Conservation (phyloP, 371 early-diverging fungal genomes). For the Mortierella sp. region DNA sequence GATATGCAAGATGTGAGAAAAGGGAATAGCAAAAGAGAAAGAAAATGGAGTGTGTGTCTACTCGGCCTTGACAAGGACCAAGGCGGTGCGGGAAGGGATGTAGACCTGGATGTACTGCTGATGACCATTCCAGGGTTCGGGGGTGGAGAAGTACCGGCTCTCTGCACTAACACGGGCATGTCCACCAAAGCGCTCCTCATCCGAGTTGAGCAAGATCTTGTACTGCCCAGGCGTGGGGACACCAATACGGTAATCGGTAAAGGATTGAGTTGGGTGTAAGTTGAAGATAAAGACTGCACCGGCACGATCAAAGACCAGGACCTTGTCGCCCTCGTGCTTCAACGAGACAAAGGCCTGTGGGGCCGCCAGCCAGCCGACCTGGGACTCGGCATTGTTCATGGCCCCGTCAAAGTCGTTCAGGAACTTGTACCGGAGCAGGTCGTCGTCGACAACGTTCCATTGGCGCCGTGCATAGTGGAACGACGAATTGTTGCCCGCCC, state of each 20-base stretch:
- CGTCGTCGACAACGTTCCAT: slow-evolving; percentile 92
- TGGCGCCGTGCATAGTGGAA: slow-evolving; percentile 97
- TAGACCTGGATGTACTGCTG: slow-evolving; percentile 84
- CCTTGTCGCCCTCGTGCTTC: slow-evolving; percentile 93
- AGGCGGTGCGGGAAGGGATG: slow-evolving; percentile 81
- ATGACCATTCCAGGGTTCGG: slow-evolving; percentile 80
- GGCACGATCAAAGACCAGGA: slow-evolving; percentile 93
- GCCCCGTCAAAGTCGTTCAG: slow-evolving; percentile 90
- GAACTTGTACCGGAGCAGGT: slow-evolving; percentile 90
- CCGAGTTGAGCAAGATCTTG: slow-evolving; percentile 82
- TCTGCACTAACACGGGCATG: slow-evolving; percentile 80
- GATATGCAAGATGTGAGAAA: background rate
- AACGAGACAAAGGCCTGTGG: slow-evolving; percentile 87
- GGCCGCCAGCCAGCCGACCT: slow-evolving; percentile 78
- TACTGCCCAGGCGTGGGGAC: slow-evolving; percentile 78
- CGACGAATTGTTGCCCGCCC: slow-evolving; percentile 89
- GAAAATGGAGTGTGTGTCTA: background rate
- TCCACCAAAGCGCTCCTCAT: slow-evolving; percentile 84
- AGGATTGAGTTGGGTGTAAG: slow-evolving; percentile 91
- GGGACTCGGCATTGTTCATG: slow-evolving; percentile 82
- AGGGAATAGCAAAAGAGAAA: too few species aligned
- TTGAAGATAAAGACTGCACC: slow-evolving; percentile 94
- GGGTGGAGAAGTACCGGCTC: slow-evolving; percentile 74
- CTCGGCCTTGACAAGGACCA: slow-evolving; percentile 60
- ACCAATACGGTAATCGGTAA: slow-evolving; percentile 89